Percentiles rank a stretch among this genome's conserved stretches.
Conservation (phyloP, 73 alveolate species). For the Tetrahymena borealis region DNA sequence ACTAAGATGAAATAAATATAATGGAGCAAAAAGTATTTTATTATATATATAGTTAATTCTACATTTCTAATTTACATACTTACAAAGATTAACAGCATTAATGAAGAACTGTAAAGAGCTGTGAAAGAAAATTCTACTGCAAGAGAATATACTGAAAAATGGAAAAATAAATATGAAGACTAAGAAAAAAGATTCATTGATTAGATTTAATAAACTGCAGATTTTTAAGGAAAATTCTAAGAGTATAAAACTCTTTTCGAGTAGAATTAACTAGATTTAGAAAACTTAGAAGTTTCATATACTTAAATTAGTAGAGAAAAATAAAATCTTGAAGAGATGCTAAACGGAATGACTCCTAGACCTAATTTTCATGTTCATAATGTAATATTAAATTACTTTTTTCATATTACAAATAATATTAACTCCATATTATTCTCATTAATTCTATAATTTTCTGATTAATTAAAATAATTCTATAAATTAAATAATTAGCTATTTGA, state of each 20-base stretch:
- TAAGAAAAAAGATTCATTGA: not conserved
- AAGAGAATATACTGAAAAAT: not conserved
- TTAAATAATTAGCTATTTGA: too few relatives aligned
- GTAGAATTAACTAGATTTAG: not conserved
- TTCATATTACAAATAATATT: not conserved
- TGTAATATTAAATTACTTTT: not conserved
- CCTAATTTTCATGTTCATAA: not conserved
- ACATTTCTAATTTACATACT: not conserved
- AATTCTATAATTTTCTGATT: too few relatives aligned
- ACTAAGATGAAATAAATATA: not conserved
- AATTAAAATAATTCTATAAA: too few relatives aligned
- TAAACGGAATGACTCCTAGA: not conserved
- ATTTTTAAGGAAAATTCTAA: not conserved
- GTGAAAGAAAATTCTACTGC: not conserved
- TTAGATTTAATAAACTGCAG: not conserved
- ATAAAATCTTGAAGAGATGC: not conserved
- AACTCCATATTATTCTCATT: not conserved
- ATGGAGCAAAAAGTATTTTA: not conserved
- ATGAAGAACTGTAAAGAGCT: not conserved
- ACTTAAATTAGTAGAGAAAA: not conserved
- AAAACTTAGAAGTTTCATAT: not conserved
- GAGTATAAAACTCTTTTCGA: not conserved
- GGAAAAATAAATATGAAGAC: not conserved
- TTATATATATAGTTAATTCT: not conserved
- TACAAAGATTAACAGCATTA: not conserved